A percentile compares a stretch with the other conserved stretches of the same genome.
Evolutionary conservation across 1,284 basidiomycete genomes (phyloP).

Genomic region (Grifola frondosa): DNA sequence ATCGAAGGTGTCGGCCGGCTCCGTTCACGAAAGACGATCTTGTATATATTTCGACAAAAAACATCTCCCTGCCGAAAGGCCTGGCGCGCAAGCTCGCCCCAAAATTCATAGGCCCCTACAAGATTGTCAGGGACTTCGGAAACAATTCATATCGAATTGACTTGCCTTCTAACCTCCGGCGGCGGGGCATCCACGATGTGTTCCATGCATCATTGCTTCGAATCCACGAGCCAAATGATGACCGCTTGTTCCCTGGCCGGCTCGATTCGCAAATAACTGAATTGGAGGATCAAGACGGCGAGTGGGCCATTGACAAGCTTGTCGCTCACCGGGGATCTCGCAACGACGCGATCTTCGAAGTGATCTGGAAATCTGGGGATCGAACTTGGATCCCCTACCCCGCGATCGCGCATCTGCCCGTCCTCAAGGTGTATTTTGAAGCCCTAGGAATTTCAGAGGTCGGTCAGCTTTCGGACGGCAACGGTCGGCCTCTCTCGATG

Average conservation of each 20-base stretch:
- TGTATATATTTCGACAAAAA: constrained; percentile 36
- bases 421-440: neutral
- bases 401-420: neutral
- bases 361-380: constrained; percentile 35
- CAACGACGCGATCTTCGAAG: constrained; percentile 25
- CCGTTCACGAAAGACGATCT: constrained; percentile 25
- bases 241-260: constrained; percentile 29
- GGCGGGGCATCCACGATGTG: constrained; percentile 26
- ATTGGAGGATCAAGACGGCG: constrained; percentile 12
- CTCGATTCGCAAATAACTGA: constrained; percentile 17
- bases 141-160: constrained; percentile 25
- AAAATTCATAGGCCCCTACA: constrained; percentile 28
- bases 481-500: neutral
- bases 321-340: constrained; percentile 26
- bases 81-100: constrained; percentile 26
- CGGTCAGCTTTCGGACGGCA: neutral
- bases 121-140: constrained; percentile 5
- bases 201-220: constrained; percentile 34
- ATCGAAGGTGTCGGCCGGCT: constrained; percentile 11
- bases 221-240: constrained; percentile 29
- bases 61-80: constrained; percentile 24
- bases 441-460: neutral
- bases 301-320: constrained; percentile 33
- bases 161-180: constrained; percentile 23
- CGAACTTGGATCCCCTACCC: constrained; percentile 29